Base-by-base conservation (phyloP, 306 rosid genomes). In the Luffa acutangula region DNA sequence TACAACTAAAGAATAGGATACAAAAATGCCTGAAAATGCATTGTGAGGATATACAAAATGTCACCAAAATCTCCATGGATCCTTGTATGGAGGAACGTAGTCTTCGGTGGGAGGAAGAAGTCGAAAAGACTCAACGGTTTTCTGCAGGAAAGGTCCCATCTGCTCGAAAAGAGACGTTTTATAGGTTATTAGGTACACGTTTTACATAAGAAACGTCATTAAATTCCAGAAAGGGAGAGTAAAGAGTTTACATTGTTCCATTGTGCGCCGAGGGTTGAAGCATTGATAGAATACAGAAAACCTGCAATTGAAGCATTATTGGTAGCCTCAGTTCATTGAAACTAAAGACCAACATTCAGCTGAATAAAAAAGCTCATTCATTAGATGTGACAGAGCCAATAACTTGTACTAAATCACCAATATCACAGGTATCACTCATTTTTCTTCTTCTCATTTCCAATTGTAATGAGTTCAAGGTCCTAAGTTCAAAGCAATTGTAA, bases 31-130 rank as follows among this genome's bases (percentile, higher is more conserved):
- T 13, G 77, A 7, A 72, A 41, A n/a, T 43, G 37, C 34, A 43
- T 53, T 4, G 8, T 18, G 15, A 41, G 51, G 36, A 74, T 15
- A 49, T 31, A 74, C 58, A 74, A 51, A 51, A 49, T n/a, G 15
- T 88, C 88, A 96, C 99, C 99, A 96, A 90, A 96, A 93, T 86
- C 98, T 89, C 98, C 99, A 96, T 3, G 97, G 99, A 88, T 93
- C 99, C 89, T 91, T 90, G 89, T 46, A 91, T 21, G 99, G 98
- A 84, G 99, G 98, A 77, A 93, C 94, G 78, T 96, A 93, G 41
- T 91, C 82, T 82, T 93, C 91, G 0, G 97, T 91, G 13, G 99
- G 94, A 39, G 88, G 86, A 25, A 88, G 81, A 67, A 96, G 98
- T 54, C 89, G 94, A 84, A 93, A 96, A n/a, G 99, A 96, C 76